phyloP scores from a whole-genome alignment of 2,329 filamentous ascomycete species.

The Zymoseptoria crescenta region DNA sequence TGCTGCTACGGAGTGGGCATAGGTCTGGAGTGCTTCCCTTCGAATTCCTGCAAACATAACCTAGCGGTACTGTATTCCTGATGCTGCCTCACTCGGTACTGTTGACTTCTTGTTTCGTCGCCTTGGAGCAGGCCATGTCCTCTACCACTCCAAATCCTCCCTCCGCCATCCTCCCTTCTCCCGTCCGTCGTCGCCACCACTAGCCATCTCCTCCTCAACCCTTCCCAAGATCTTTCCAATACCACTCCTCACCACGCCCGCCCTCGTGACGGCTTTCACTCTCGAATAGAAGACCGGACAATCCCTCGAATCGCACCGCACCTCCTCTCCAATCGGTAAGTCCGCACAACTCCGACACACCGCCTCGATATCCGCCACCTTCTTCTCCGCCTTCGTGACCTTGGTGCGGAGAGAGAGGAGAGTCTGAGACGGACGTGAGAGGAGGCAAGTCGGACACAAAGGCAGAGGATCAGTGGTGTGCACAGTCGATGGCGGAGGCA shows the following conservation, averaged over 20 bases:
- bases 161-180: background rate
- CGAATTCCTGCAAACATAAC: too few relatives aligned
- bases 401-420: constrained; percentile 56
- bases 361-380: constrained; percentile 53
- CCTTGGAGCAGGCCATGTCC: too few relatives aligned
- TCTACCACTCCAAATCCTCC: background rate
- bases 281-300: constrained; percentile 87
- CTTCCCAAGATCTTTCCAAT: constrained; percentile 36
- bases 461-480: constrained; percentile 28
- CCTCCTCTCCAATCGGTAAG: constrained; percentile 62
- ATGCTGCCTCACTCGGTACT: too few relatives aligned
- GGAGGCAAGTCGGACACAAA: constrained; percentile 53
- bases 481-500: constrained; percentile 33
- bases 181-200: background rate
- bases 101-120: too few relatives aligned
- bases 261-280: constrained; percentile 50
- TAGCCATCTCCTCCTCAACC: constrained; percentile 29
- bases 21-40: too few relatives aligned
- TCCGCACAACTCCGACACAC: constrained; percentile 77
- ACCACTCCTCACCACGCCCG: constrained; percentile 33
- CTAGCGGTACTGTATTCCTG: too few relatives aligned
- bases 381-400: constrained; percentile 56
- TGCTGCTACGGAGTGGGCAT: too few relatives aligned
- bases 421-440: constrained; percentile 48
- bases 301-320: constrained; percentile 83